A percentile compares a stretch with the other conserved stretches of the same genome.
phyloP scores from a whole-genome alignment of 495 filamentous ascomycete genomes.

The Trichoderma parareesei region DNA sequence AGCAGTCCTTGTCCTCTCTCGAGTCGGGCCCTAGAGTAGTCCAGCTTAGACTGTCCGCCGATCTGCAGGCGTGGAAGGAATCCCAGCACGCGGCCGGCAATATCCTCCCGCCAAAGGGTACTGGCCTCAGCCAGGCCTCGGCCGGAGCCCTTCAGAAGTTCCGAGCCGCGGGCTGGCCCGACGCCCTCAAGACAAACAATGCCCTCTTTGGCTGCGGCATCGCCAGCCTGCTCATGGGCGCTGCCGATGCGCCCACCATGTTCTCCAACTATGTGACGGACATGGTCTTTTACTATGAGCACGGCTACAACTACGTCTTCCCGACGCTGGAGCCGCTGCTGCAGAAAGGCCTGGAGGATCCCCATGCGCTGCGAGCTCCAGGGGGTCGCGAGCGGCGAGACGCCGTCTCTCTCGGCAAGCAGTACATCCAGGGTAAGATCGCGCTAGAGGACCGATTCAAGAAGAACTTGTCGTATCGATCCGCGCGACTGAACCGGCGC shows the following conservation, averaged over 20 bases:
- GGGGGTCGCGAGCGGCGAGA: conserved; percentile 21
- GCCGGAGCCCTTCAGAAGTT: conserved; percentile 15
- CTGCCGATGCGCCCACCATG: conserved; percentile 20
- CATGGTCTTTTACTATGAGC: conserved; percentile 28
- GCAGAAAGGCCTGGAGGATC: conserved; percentile 14
- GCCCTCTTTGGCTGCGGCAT: conserved; percentile 24
- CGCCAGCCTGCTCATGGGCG: conserved; percentile 22
- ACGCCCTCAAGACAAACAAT: conserved; percentile 22
- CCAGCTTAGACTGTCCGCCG: conserved; percentile 17
- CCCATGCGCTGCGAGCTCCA: conserved; percentile 17
- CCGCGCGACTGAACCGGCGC: conserved; percentile 17
- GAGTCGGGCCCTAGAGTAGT: conserved; percentile 5
- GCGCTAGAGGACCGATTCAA: conserved; percentile 16
- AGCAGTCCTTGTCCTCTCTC: neutral
- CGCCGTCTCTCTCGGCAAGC: conserved; percentile 19
- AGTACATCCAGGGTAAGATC: conserved; percentile 23
- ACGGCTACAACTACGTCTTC: conserved; percentile 26
- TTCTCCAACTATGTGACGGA: conserved; percentile 26
- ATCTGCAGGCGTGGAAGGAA: conserved; percentile 20
- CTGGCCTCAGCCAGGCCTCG: conserved; percentile 18
- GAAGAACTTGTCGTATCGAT: conserved; percentile 15
- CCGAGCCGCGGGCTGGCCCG: conserved; percentile 18
- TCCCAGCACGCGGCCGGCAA: conserved; percentile 17
- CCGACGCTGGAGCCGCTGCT: conserved; percentile 21
- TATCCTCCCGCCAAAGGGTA: conserved; percentile 23